Conservation (phyloP, 768 basidiomycete species). For the Xanthoconium purpureum region DNA sequence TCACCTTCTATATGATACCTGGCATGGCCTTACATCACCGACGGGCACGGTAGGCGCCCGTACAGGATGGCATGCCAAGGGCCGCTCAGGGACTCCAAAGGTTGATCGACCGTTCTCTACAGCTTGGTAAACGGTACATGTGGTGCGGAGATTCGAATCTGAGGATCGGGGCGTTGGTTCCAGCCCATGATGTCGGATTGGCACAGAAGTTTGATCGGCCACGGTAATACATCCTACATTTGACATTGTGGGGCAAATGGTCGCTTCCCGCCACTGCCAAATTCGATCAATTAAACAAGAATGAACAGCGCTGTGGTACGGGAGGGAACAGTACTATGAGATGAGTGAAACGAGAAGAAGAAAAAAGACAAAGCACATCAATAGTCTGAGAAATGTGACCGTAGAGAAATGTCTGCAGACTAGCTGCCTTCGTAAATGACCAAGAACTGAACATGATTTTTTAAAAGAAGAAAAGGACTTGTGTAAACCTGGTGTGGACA, state of each 20-base stretch:
- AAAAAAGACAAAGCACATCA: background rate
- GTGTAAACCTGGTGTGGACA: background rate
- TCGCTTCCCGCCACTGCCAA: background rate
- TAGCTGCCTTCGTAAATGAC: constrained; percentile 3
- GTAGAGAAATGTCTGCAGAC: constrained; percentile 7
- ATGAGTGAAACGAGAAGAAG: background rate
- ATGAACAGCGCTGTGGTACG: too few relatives aligned
- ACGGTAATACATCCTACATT: background rate
- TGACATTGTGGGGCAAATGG: background rate
- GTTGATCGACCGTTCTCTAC: constrained; percentile 10
- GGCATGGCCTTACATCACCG: background rate
- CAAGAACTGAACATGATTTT: background rate
- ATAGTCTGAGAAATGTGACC: background rate
- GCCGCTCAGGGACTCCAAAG: background rate
- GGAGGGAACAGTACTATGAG: background rate
- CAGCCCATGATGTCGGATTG: background rate
- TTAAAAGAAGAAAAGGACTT: background rate
- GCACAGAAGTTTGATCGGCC: background rate
- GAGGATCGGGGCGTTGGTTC: background rate
- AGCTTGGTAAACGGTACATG: constrained; percentile 21
- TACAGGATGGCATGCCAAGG: constrained; percentile 25
- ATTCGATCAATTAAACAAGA: constrained; percentile 3
- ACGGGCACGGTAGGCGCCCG: constrained; percentile 10
- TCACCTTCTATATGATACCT: background rate
- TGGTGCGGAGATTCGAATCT: constrained; percentile 9